A percentile compares a stretch with the other conserved stretches of the same genome.
phyloP scores from a whole-genome alignment of 352 stramenopile genomes.

The Globisporangium parvum region DNA sequence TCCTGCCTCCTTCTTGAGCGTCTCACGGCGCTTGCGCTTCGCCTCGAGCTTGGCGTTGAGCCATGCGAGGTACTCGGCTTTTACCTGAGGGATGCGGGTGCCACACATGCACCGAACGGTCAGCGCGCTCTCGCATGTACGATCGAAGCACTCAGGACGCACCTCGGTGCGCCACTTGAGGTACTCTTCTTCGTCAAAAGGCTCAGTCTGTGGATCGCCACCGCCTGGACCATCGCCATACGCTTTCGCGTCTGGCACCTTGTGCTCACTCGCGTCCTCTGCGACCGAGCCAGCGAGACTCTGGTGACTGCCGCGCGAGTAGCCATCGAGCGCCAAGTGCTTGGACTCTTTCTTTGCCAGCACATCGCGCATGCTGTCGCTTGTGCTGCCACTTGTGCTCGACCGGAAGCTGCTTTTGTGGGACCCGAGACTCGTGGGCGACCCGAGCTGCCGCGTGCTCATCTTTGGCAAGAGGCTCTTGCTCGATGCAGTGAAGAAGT shows the following conservation, averaged over 20 bases:
- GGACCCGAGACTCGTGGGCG: constrained; percentile 12
- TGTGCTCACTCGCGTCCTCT: constrained; percentile 18
- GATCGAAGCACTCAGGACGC: not conserved
- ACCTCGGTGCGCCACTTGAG: constrained; percentile 56
- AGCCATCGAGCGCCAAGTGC: constrained; percentile 3
- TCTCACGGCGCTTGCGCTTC: constrained; percentile 34
- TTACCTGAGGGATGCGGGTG: constrained; percentile 2
- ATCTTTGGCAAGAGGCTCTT: constrained; percentile 29
- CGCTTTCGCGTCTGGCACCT: not conserved
- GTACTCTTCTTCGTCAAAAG: constrained; percentile 60
- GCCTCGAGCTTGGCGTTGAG: constrained; percentile 53
- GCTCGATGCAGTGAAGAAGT: constrained; percentile 40
- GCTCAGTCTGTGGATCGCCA: constrained; percentile 2
- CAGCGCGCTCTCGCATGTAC: no score
- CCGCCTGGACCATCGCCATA: constrained; percentile 25
- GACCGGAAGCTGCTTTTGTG: constrained; percentile 8
- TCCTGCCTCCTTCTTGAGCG: constrained; percentile 40
- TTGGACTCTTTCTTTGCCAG: constrained; percentile 21
- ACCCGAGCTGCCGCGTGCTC: constrained; percentile 16
- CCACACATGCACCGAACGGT: no score
- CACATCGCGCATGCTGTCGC: not conserved
- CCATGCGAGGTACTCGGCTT: constrained; percentile 72
- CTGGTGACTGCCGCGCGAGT: constrained; percentile 10
- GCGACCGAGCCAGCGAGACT: constrained; percentile 11
- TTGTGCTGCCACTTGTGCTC: not conserved